A percentile compares a stretch with the other conserved stretches of the same genome.
phyloP scores from a whole-genome alignment of 176 grass and related monocot genomes.

The Oropetium thomaeum region DNA sequence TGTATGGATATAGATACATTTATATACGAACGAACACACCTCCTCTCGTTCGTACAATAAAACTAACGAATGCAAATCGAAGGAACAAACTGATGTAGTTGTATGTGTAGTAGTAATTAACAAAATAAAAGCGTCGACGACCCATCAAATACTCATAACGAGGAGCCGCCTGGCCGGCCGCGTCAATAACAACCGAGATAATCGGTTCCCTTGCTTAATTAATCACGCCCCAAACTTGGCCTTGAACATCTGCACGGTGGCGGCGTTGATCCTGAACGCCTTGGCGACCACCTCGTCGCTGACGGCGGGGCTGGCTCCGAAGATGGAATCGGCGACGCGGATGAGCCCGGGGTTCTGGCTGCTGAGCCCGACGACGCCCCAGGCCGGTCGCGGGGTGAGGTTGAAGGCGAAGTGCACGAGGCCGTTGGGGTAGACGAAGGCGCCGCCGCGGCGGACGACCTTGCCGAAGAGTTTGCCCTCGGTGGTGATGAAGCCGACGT shows the following conservation, averaged over 20 bases:
- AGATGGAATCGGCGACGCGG: slow-evolving; percentile 36
- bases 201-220: not conserved
- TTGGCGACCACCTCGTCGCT: slow-evolving; percentile 32
- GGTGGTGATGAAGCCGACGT: slow-evolving; percentile 40
- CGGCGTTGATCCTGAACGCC: slow-evolving; percentile 23
- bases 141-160: too few species aligned
- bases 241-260: slow-evolving; percentile 25
- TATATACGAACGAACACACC: too few species aligned
- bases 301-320: slow-evolving; percentile 30
- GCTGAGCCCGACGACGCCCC: slow-evolving; percentile 25
- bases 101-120: too few species aligned
- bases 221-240: not conserved
- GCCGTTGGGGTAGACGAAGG: slow-evolving; percentile 46
- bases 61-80: too few species aligned
- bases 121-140: too few species aligned
- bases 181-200: too few species aligned
- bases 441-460: slow-evolving; percentile 20
- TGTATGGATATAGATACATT: too few species aligned
- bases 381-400: not conserved
- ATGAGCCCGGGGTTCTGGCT: slow-evolving; percentile 44
- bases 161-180: too few species aligned
- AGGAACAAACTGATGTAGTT: too few species aligned
- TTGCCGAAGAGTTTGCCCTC: slow-evolving; percentile 21
- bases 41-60: too few species aligned
- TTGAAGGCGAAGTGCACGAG: slow-evolving; percentile 51